phyloP scores from a whole-genome alignment of 1,139 yeast species.

The Pichia norvegensis region DNA sequence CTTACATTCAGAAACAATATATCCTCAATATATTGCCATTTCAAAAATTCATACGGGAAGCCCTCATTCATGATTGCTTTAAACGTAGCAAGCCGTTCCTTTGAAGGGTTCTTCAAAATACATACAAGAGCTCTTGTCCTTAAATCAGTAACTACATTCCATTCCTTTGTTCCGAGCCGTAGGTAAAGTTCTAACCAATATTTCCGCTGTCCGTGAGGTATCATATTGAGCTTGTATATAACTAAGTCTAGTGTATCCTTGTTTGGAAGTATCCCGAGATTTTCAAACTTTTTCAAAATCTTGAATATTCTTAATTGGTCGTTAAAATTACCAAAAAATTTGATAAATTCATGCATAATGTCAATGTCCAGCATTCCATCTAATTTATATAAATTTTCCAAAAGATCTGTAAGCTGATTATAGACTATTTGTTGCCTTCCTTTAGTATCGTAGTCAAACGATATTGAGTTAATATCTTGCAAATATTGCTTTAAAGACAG shows the following conservation, averaged over 20 bases:
- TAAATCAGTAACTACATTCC: constrained; percentile 9
- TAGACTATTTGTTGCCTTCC: constrained; percentile 1
- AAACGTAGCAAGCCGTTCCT: constrained; percentile 1
- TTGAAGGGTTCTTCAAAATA: neutral
- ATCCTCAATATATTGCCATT: constrained; percentile 7
- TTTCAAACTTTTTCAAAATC: constrained; percentile 7
- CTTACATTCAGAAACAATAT: neutral
- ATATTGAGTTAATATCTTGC: constrained; percentile 2
- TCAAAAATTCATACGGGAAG: neutral
- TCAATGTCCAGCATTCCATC: constrained; percentile 8
- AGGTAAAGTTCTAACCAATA: constrained; percentile 4
- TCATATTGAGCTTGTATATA: constrained; percentile 4
- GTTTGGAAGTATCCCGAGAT: constrained; percentile 7
- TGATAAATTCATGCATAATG: constrained; percentile 9
- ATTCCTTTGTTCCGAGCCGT: constrained; percentile 1
- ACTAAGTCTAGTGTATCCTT: constrained; percentile 9
- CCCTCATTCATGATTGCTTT: constrained; percentile 11
- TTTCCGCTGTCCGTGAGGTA: neutral
- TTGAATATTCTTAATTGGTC: neutral
- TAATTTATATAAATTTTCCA: constrained; percentile 4
- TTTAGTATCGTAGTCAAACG: constrained; percentile 2
- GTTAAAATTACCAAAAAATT: constrained; percentile 4
- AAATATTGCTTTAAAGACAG: constrained; percentile 2
- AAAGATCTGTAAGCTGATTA: constrained; percentile 1
- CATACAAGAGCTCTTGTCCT: constrained; percentile 5